Percentiles rank a stretch among this genome's conserved stretches.
Evolutionary conservation across 805 yeast species (phyloP).

Genomic region (Wickerhamiella kazuoi): DNA sequence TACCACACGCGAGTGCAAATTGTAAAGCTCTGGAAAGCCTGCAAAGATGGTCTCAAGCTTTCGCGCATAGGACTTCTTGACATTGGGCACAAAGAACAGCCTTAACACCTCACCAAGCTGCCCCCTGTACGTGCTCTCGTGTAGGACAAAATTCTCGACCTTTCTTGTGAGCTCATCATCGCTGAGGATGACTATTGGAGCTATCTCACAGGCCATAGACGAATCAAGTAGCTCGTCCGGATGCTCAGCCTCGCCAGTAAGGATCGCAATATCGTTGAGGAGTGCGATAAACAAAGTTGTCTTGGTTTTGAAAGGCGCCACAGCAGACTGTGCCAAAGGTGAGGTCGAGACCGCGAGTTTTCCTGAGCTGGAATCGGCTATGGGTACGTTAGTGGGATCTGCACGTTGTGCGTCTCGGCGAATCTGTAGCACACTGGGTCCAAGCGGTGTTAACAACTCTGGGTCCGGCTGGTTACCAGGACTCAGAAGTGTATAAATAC

Average conservation of each 20-base stretch:
- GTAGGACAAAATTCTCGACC: constrained; percentile 5
- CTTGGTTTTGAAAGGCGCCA: not conserved
- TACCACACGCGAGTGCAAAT: constrained; percentile 9
- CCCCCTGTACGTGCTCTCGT: constrained; percentile 5
- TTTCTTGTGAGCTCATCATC: not conserved
- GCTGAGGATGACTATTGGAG: not conserved
- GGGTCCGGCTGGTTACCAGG: not conserved
- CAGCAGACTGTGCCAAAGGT: not conserved
- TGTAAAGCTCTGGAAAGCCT: constrained; percentile 12
- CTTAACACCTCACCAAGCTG: constrained; percentile 7
- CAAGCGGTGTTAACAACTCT: constrained; percentile 4
- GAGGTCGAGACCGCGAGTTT: not conserved
- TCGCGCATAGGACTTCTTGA: constrained; percentile 5
- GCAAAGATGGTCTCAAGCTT: constrained; percentile 8
- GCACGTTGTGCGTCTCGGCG: not conserved
- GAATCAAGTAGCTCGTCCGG: not conserved
- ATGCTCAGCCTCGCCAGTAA: not conserved
- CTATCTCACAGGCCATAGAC: not conserved
- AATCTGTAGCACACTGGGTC: constrained; percentile 1
- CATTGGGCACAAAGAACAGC: constrained; percentile 4
- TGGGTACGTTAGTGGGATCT: not conserved
- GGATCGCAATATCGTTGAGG: not conserved
- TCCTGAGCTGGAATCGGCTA: not conserved
- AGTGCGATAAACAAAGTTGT: not conserved
- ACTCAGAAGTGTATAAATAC: constrained; percentile 4